These are phyloP conservation scores for Gossypium schwendimanii DNA, from an alignment of 441 rosid genomes.

Conservation along the genomic window DNA sequence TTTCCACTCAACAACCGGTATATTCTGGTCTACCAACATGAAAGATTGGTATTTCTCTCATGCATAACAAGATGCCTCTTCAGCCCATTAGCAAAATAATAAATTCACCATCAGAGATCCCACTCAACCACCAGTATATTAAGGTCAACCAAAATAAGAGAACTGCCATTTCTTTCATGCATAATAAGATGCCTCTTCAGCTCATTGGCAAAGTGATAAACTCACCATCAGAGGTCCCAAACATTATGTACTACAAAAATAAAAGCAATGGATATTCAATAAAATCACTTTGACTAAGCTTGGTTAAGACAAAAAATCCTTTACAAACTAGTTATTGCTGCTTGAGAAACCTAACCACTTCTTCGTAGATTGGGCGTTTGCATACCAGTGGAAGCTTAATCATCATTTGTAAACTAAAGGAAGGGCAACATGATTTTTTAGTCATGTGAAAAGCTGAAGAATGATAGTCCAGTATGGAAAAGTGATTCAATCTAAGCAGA, in stretches of 20 bases:
- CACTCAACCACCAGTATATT: no score
- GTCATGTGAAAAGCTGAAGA: background rate
- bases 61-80: background rate
- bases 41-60: background rate
- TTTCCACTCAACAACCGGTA: background rate
- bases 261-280: no score
- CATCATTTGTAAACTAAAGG: background rate
- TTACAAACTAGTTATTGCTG: background rate
- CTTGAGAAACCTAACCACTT: background rate
- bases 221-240: background rate
- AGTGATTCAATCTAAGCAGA: background rate
- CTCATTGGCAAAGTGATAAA: background rate
- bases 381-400: background rate
- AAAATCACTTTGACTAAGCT: background rate
- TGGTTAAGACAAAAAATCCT: background rate
- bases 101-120: background rate
- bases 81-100: background rate
- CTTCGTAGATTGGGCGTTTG: background rate
- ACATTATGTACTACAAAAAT: background rate
- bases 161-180: background rate
- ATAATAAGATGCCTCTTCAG: background rate
- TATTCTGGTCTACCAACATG: background rate
- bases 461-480: background rate
- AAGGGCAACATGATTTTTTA: background rate
- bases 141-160: no score